Percentiles rank a stretch among this genome's conserved stretches.
phyloP scores from a whole-genome alignment of 106 monocot genomes.

The Cymbidium sinense region DNA sequence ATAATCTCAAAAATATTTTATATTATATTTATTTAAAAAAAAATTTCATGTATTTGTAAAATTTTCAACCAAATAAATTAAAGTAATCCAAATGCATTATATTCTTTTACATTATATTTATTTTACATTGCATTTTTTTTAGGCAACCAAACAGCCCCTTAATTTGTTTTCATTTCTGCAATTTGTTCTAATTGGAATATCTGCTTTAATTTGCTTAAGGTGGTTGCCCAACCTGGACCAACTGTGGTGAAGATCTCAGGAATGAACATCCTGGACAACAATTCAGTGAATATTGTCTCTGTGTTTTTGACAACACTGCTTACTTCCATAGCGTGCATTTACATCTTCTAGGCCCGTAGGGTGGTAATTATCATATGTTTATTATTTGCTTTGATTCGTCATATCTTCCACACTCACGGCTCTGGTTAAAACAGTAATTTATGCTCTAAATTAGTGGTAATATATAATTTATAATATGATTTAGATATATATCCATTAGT shows the following conservation, averaged over 20 bases:
- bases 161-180: background rate
- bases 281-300: slow-evolving; percentile 66
- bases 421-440: background rate
- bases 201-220: slow-evolving; percentile 26
- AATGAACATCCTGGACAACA: slow-evolving; percentile 63
- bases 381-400: too few relatives aligned
- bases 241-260: slow-evolving; percentile 77
- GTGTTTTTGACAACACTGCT: slow-evolving; percentile 63
- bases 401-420: background rate
- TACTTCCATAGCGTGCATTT: slow-evolving; percentile 45
- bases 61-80: too few relatives aligned
- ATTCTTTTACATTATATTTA: too few relatives aligned
- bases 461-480: background rate
- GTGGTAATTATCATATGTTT: too few relatives aligned
- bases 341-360: slow-evolving; percentile 39
- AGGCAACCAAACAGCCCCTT: too few relatives aligned
- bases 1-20: too few relatives aligned
- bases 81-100: too few relatives aligned
- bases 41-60: too few relatives aligned
- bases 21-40: too few relatives aligned
- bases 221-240: slow-evolving; percentile 66
- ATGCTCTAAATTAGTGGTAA: background rate
- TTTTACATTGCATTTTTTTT: background rate
- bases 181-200: background rate
- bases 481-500: background rate